phyloP scores from a whole-genome alignment of 192 early-diverging fungal genomes.

The Coemansia sp. region DNA sequence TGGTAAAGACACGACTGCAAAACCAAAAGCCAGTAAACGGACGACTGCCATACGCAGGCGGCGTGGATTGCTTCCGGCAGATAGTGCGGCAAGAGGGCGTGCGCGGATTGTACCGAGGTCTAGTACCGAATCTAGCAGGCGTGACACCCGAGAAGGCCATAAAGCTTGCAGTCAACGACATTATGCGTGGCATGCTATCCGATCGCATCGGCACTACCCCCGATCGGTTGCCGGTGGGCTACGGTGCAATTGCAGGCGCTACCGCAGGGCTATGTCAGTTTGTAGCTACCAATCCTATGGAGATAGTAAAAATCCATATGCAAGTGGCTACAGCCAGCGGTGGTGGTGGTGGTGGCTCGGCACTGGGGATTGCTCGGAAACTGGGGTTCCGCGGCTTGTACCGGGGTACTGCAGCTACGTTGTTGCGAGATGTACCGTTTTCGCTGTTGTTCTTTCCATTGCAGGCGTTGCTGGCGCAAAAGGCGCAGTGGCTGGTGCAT shows the following conservation, averaged over 20 bases:
- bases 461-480: conserved; percentile 54
- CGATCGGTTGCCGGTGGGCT: conserved; percentile 60
- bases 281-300: conserved; percentile 90
- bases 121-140: conserved; percentile 87
- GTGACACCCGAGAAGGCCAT: conserved; percentile 97
- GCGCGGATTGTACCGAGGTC: conserved; percentile 90
- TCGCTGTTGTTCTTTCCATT: conserved; percentile 86
- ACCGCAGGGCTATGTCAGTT: conserved; percentile 93
- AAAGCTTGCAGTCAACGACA: conserved; percentile 57
- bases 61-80: conserved; percentile 81
- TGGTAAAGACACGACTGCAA: conserved; percentile 74
- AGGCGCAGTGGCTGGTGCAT: conserved; percentile 22
- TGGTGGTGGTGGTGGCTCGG: conserved; percentile 15
- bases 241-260: conserved; percentile 86
- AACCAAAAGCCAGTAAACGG: conserved; percentile 60
- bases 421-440: conserved; percentile 90
- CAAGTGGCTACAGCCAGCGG: conserved; percentile 69
- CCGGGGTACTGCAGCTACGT: conserved; percentile 89
- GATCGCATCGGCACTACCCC: conserved; percentile 33
- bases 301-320: conserved; percentile 94
- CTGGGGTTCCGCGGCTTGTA: conserved; percentile 88
- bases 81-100: conserved; percentile 88
- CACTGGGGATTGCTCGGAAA: conserved; percentile 75
- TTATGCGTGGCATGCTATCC: conserved; percentile 75
- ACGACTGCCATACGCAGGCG: conserved; percentile 58